A percentile compares a stretch with the other conserved stretches of the same genome.
These are phyloP conservation scores for Hansfordia pulvinata DNA, from an alignment of 2,329 filamentous ascomycete species.

Conservation along the genomic window DNA sequence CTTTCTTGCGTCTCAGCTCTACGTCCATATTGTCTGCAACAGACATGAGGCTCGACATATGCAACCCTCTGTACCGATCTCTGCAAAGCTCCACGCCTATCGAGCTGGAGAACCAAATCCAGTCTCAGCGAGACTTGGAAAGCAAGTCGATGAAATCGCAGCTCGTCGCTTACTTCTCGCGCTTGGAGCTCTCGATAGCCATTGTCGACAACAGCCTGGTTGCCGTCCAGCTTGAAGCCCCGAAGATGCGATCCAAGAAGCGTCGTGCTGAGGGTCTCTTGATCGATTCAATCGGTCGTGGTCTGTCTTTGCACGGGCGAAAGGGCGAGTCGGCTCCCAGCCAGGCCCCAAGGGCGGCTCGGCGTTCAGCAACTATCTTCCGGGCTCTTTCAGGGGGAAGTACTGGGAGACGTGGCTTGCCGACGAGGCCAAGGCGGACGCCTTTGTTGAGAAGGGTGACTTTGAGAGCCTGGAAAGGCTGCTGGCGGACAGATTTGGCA, in stretches of 20 bases:
- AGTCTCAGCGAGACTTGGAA: constrained; percentile 18
- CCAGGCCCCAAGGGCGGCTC: constrained; percentile 14
- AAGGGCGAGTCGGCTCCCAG: constrained; percentile 16
- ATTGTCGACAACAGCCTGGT: constrained; percentile 50
- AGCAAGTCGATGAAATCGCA: constrained; percentile 18
- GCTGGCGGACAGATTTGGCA: constrained; percentile 32
- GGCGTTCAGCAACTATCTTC: constrained; percentile 23
- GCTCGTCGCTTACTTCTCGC: constrained; percentile 49
- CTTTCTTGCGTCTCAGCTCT: constrained; percentile 53
- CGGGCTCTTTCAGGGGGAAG: constrained; percentile 34
- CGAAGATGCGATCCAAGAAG: constrained; percentile 39
- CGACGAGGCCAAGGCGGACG: constrained; percentile 33
- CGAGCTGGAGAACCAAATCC: constrained; percentile 24
- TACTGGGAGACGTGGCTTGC: constrained; percentile 31
- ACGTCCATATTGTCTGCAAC: constrained; percentile 53
- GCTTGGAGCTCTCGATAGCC: constrained; percentile 52
- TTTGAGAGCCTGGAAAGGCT: constrained; percentile 34
- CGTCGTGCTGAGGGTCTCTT: constrained; percentile 47
- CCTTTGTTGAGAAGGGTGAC: constrained; percentile 29
- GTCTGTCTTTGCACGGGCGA: constrained; percentile 28
- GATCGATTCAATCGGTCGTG: constrained; percentile 62
- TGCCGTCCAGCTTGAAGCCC: constrained; percentile 55
- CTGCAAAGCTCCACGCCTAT: constrained; percentile 36
- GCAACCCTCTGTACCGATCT: constrained; percentile 56
- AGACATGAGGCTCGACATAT: constrained; percentile 40